Evolutionary conservation across 2,329 filamentous ascomycete genomes (phyloP).

Genomic region (Microdochium trichocladiopsis): DNA sequence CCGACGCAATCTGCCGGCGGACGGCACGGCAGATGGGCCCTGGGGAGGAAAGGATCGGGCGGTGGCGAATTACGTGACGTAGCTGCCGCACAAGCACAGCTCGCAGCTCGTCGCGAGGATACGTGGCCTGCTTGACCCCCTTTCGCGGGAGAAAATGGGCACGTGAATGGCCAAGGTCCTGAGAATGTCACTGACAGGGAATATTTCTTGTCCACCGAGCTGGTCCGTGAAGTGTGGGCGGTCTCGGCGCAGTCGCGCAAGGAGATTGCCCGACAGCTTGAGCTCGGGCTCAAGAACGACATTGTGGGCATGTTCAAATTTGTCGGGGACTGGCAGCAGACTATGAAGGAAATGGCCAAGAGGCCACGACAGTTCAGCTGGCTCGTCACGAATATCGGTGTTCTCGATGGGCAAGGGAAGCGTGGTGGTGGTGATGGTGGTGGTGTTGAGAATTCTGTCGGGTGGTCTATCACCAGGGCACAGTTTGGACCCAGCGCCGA

Average conservation of each 20-base stretch:
- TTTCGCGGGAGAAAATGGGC: too few relatives aligned
- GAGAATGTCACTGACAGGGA: too few relatives aligned
- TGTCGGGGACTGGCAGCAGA: slow-evolving; percentile 24
- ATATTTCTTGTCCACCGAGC: slow-evolving; percentile 3
- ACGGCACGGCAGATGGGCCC: not conserved
- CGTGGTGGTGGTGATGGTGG: not conserved
- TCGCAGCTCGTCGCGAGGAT: slow-evolving; percentile 6
- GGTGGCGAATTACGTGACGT: slow-evolving; percentile 13
- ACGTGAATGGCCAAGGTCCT: too few relatives aligned
- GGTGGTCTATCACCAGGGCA: slow-evolving; percentile 17
- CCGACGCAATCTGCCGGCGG: slow-evolving; percentile 9
- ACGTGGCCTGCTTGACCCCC: not conserved
- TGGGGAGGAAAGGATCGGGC: slow-evolving; percentile 5
- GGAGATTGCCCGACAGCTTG: slow-evolving; percentile 18
- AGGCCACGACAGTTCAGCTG: slow-evolving; percentile 22
- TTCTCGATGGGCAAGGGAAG: not conserved
- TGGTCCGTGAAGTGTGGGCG: slow-evolving; percentile 9
- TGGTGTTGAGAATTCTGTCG: not conserved
- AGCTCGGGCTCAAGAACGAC: slow-evolving; percentile 22
- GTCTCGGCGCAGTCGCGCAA: slow-evolving; percentile 16
- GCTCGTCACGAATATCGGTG: slow-evolving; percentile 27
- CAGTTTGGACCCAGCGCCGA: slow-evolving; percentile 20
- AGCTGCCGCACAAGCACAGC: slow-evolving; percentile 8
- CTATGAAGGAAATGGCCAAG: slow-evolving; percentile 15
- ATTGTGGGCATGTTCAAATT: slow-evolving; percentile 21